Evolutionary conservation across 2,329 filamentous ascomycete genomes (phyloP).

Genomic region (Penicillium aurantiogriseum): DNA sequence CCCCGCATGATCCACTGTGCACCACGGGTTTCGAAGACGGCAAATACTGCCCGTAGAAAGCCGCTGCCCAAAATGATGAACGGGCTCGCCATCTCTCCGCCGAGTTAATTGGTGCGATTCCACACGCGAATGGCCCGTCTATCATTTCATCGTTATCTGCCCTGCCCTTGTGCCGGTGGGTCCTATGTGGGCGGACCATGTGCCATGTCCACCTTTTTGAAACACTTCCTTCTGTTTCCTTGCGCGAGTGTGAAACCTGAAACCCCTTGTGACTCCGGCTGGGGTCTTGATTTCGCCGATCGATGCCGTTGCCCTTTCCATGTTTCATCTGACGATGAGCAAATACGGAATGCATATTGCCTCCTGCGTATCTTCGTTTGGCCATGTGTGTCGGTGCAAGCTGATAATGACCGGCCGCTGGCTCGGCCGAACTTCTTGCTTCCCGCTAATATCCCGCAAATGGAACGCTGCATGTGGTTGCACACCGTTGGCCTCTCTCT

Average conservation of each 20-base stretch:
- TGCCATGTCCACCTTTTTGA: not conserved
- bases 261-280: not conserved
- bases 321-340: not conserved
- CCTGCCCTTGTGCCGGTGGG: constrained; percentile 1
- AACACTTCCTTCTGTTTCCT: not conserved
- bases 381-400: constrained; percentile 1
- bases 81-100: constrained; percentile 39
- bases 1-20: constrained; percentile 85
- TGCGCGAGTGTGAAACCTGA: not conserved
- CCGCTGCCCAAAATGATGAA: constrained; percentile 46
- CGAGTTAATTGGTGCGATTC: constrained; percentile 27
- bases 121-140: constrained; percentile 8
- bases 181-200: not conserved
- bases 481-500: not conserved
- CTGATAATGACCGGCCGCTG: constrained; percentile 15
- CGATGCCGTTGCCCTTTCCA: not conserved
- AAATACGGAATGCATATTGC: not conserved
- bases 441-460: not conserved
- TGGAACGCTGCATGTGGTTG: not conserved
- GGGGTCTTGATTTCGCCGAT: not conserved
- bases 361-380: not conserved
- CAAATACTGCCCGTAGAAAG: constrained; percentile 44
- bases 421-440: constrained; percentile 11
- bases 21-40: constrained; percentile 57
- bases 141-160: constrained; percentile 4